These are phyloP conservation scores for Verticillium alfalfae DNA, from an alignment of 2,329 filamentous ascomycete genomes.

Conservation along the genomic window DNA sequence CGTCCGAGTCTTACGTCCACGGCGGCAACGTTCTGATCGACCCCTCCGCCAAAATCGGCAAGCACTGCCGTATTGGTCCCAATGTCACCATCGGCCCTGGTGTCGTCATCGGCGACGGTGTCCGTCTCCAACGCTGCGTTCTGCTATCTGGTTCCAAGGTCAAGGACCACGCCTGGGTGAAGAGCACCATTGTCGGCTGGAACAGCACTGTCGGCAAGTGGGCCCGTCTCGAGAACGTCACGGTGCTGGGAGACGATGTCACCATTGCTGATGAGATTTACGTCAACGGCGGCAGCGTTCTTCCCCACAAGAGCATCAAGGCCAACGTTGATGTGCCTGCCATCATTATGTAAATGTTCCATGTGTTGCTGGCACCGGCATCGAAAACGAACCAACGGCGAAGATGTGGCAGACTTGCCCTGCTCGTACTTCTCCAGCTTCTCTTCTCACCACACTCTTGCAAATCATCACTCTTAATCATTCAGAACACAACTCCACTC, in stretches of 20 bases:
- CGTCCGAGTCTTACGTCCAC: constrained; percentile 74
- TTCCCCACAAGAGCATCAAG: constrained; percentile 99
- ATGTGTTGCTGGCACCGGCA: background rate
- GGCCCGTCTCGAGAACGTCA: constrained; percentile 95
- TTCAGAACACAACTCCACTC: background rate
- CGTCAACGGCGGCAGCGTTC: constrained; percentile 91
- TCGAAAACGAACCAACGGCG: background rate
- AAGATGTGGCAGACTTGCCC: constrained; percentile 3
- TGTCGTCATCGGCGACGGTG: constrained; percentile 88
- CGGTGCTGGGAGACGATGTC: constrained; percentile 95
- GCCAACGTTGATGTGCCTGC: constrained; percentile 81
- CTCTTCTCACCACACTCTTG: background rate
- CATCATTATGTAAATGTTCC: constrained; percentile 55
- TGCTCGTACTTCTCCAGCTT: constrained; percentile 2
- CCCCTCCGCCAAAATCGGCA: constrained; percentile 89
- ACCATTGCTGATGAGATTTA: constrained; percentile 95
- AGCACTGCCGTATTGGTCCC: constrained; percentile 96
- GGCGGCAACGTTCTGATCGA: constrained; percentile 96
- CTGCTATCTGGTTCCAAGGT: constrained; percentile 85
- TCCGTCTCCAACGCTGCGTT: constrained; percentile 88
- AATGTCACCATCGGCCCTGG: constrained; percentile 95
- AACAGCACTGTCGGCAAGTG: constrained; percentile 94
- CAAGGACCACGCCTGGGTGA: constrained; percentile 98
- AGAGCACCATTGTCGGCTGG: constrained; percentile 98
- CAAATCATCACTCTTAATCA: background rate